Conservation (phyloP, 129 eudicot species). For the Escallonia herrerae region DNA sequence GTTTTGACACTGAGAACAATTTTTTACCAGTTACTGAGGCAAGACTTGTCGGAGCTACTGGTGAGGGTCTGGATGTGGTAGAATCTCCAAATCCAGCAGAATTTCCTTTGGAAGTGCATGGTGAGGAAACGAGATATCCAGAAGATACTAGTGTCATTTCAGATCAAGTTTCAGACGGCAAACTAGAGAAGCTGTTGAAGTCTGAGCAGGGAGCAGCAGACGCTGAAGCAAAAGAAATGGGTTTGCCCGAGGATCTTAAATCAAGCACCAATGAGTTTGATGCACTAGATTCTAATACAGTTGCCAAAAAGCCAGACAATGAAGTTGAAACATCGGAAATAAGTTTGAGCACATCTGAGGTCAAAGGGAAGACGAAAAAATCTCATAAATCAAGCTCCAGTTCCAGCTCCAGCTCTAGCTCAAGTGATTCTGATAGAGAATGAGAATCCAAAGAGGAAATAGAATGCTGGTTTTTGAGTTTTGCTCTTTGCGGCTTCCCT, state of each 20-base stretch:
- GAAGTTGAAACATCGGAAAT: conserved; percentile 8
- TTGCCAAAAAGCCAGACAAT: conserved; percentile 5
- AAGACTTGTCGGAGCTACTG: conserved; percentile 3
- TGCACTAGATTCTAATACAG: conserved; percentile 3
- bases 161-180: neutral
- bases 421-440: conserved; percentile 33
- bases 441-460: conserved; percentile 5
- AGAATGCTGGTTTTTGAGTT: too few relatives aligned
- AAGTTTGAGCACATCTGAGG: conserved; percentile 6
- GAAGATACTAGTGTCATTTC: neutral
- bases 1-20: neutral
- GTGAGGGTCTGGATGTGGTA: conserved; percentile 1
- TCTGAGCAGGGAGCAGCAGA: conserved; percentile 6
- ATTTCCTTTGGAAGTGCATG: conserved; percentile 3
- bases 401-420: conserved; percentile 29
- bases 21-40: conserved; percentile 6
- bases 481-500: too few relatives aligned
- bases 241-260: conserved; percentile 10
- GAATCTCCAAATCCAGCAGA: neutral
- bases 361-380: conserved; percentile 5
- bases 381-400: conserved; percentile 30
- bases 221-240: conserved; percentile 1
- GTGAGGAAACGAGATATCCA: conserved; percentile 1
- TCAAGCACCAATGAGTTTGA: conserved; percentile 10
- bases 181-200: conserved; percentile 3